These are phyloP conservation scores for Fusarium sp. DNA, from an alignment of 2,329 filamentous ascomycete species.

Conservation along the genomic window DNA sequence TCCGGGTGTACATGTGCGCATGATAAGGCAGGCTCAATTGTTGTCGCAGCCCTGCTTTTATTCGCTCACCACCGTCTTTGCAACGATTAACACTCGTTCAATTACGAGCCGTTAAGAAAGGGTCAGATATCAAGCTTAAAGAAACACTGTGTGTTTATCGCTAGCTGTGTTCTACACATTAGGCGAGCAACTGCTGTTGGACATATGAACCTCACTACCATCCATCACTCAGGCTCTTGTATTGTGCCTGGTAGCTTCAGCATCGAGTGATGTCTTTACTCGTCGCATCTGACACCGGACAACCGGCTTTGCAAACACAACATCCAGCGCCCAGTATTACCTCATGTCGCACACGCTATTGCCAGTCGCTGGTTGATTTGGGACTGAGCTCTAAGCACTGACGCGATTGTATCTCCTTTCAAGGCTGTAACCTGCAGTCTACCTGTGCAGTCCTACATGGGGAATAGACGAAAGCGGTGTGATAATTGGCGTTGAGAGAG, in stretches of 20 bases:
- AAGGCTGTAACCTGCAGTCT: neutral
- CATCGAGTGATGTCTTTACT: neutral
- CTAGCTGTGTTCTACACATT: neutral
- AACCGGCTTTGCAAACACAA: neutral
- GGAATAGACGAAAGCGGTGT: constrained; percentile 38
- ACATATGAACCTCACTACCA: neutral
- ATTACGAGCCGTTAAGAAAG: constrained; percentile 3
- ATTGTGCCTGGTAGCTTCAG: neutral
- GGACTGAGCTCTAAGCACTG: neutral
- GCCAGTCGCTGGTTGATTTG: neutral
- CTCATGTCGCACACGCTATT: constrained; percentile 13
- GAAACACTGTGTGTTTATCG: neutral
- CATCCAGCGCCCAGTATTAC: constrained; percentile 3
- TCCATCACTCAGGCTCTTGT: neutral
- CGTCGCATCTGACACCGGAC: neutral
- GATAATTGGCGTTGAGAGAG: constrained; percentile 17
- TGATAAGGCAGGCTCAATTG: constrained; percentile 3
- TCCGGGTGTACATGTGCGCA: neutral
- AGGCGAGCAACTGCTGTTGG: neutral
- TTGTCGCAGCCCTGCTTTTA: constrained; percentile 1
- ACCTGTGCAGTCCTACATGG: neutral
- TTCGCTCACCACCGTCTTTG: neutral
- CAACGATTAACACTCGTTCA: neutral
- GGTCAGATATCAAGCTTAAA: neutral
- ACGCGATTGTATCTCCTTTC: neutral